Evolutionary conservation across 345 rosid genomes (phyloP), one percentile per base, ranked within the genome.

Genomic region (Microthlaspi erraticum): DNA sequence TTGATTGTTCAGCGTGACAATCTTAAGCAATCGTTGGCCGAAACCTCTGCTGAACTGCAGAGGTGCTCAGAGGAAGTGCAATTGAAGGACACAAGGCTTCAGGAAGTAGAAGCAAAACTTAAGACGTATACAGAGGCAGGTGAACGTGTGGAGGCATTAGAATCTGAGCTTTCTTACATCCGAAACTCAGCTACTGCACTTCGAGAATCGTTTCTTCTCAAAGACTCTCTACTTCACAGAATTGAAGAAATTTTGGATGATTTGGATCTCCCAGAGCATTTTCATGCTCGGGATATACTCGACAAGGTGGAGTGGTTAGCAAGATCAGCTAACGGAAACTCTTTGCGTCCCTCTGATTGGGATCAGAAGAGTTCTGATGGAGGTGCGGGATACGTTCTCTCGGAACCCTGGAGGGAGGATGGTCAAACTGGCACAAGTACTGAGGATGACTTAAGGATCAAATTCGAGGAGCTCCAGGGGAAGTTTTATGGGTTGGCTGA

Each of bases 271-370:
- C 92, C 98, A 4, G 98, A 87, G 77, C 87, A 87, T 74, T 88
- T 93, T 77, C 94, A 93, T 82, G 80, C 92, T 48, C 85, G 90
- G 72, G 97, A 87, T 70, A 91, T 85, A 39, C 81, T 91, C 68
- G 97, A 89, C 75, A 93, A 89, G 84, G 94, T 93, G 68, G 96
- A 93, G 53, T 93, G 97, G 96, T 74, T 93, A 75, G 96, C 88
- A 18, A 84, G 94, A 81, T 87, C 94, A 52, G 84, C 81, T 29
- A 73, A 83, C 66, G 87, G 71, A 53, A 85, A 73, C 69, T 72
- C 90, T 78, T 53, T 82, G 59, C 87, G 85, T 18, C 79, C 75
- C 42, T 70, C 88, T 65, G 88, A 89, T 52, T 84, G 86, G 97
- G 94, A 88, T 43, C 92, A 85, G 79, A 89, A 87, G 81, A 73